These are phyloP conservation scores for Heliophila coronopifolia DNA, from an alignment of 441 rosid species.

Conservation along the genomic window DNA sequence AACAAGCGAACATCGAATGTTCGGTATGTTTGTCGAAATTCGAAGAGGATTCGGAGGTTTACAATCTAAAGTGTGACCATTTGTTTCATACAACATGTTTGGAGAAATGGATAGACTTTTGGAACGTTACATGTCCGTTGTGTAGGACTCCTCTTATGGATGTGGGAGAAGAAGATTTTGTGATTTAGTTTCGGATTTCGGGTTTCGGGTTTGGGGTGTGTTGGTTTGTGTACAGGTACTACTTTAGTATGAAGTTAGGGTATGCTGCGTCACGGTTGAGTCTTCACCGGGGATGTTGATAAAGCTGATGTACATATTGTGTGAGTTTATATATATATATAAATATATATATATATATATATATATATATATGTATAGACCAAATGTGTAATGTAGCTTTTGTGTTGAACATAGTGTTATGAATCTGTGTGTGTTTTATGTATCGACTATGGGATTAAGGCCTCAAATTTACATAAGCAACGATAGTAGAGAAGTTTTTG, in stretches of 20 bases:
- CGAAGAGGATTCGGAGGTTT: slow-evolving; percentile 66
- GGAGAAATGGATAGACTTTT: slow-evolving; percentile 84
- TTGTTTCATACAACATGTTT: slow-evolving; percentile 71
- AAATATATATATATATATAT: slow-evolving; percentile 19
- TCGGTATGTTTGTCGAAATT: slow-evolving; percentile 67
- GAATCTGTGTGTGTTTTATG: too few relatives aligned
- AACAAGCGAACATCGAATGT: slow-evolving; percentile 56
- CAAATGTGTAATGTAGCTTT: too few relatives aligned
- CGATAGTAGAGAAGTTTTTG: too few relatives aligned
- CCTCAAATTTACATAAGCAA: too few relatives aligned
- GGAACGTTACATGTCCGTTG: slow-evolving; percentile 81
- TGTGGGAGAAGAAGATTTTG: slow-evolving; percentile 51
- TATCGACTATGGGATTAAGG: too few relatives aligned
- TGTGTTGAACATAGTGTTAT: too few relatives aligned
- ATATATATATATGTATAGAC: background rate
- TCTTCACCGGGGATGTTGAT: slow-evolving; percentile 28
- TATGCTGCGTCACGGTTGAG: slow-evolving; percentile 27
- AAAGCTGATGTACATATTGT: slow-evolving; percentile 24
- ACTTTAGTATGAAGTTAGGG: slow-evolving; percentile 23
- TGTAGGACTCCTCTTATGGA: slow-evolving; percentile 65
- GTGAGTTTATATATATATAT: slow-evolving; percentile 18
- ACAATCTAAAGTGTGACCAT: slow-evolving; percentile 71
- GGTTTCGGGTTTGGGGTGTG: slow-evolving; percentile 5
- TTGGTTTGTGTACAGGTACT: slow-evolving; percentile 24
- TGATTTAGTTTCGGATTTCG: slow-evolving; percentile 29